A percentile compares a stretch with the other conserved stretches of the same genome.
phyloP scores from a whole-genome alignment of 1,139 yeast species.

The Yamadazyma mexicana region DNA sequence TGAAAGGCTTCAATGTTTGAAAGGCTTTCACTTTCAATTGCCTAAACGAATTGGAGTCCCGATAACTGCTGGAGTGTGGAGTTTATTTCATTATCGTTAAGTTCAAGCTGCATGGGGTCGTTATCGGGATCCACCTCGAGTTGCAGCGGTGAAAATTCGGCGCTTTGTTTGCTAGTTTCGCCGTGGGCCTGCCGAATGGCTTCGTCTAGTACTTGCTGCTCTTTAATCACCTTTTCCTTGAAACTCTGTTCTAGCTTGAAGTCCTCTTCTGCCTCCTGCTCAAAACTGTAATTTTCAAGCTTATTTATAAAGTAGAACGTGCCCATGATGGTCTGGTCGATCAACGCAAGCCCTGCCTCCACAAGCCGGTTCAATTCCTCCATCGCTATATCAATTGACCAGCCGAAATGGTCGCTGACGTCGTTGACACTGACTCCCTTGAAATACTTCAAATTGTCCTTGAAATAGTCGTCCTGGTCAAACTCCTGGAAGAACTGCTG shows the following conservation, averaged over 20 bases:
- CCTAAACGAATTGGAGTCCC: slow-evolving; percentile 1
- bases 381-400: slow-evolving; percentile 69
- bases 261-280: slow-evolving; percentile 9
- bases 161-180: not conserved
- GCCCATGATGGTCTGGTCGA: slow-evolving; percentile 69
- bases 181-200: not conserved
- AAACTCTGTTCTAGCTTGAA: slow-evolving; percentile 2
- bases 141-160: not conserved
- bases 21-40: no score
- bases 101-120: not conserved
- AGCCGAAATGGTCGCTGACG: slow-evolving; percentile 40
- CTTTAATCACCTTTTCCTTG: slow-evolving; percentile 4
- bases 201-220: slow-evolving; percentile 4
- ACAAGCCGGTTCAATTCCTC: slow-evolving; percentile 69
- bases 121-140: no score
- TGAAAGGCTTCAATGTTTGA: no score
- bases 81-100: not conserved
- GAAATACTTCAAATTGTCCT: slow-evolving; percentile 25
- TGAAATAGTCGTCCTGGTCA: slow-evolving; percentile 27
- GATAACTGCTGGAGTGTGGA: not conserved
- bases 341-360: slow-evolving; percentile 54
- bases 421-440: slow-evolving; percentile 40
- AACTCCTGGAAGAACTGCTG: slow-evolving; percentile 16
- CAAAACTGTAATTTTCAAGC: slow-evolving; percentile 18
- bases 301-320: slow-evolving; percentile 43